Evolutionary conservation across 2,329 filamentous ascomycete genomes (phyloP).

Genomic region (Pezicula radicicola): DNA sequence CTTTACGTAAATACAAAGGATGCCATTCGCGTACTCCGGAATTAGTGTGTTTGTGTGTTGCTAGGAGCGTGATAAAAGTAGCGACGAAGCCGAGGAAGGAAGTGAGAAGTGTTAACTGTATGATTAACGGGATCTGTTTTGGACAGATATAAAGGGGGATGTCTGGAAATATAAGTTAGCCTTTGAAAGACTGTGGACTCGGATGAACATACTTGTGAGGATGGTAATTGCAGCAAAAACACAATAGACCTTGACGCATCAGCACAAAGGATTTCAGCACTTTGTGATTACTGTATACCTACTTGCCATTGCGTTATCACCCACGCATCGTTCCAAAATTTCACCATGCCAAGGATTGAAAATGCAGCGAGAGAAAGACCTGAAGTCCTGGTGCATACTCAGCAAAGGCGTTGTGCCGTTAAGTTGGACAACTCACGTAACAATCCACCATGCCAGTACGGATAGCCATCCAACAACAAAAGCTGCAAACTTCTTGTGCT

Average conservation of each 20-base stretch:
- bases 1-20: background rate
- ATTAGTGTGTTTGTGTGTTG: background rate
- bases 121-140: background rate
- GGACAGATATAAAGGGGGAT: background rate
- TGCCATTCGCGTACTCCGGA: background rate
- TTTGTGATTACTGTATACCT: background rate
- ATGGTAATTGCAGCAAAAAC: background rate
- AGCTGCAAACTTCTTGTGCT: conserved; percentile 3
- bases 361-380: conserved; percentile 1
- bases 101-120: conserved; percentile 1
- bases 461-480: conserved; percentile 7
- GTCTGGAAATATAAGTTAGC: background rate
- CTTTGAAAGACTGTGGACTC: background rate
- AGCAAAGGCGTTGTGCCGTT: background rate
- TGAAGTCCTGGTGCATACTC: background rate
- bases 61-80: background rate
- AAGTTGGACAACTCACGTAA: background rate
- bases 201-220: background rate
- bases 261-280: background rate
- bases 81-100: background rate
- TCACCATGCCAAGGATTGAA: conserved; percentile 6
- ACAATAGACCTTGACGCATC: background rate
- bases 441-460: conserved; percentile 6
- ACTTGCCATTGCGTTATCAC: conserved; percentile 2
- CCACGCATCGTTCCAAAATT: conserved; percentile 5